Evolutionary conservation across 208 protist genomes (phyloP).

Genomic region (Perkinsela sp.): DNA sequence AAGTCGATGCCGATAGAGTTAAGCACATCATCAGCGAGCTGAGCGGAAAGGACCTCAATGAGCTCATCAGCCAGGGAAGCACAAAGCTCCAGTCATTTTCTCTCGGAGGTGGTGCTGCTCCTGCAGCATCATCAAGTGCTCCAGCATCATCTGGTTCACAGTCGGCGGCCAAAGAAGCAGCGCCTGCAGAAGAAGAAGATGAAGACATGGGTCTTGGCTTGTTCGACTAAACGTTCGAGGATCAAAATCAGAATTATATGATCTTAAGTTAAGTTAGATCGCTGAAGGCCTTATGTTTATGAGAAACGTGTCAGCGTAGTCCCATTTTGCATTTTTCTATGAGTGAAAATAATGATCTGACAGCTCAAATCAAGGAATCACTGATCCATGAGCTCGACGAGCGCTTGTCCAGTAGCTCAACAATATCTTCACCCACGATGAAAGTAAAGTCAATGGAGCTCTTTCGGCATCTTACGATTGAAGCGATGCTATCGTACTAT

Average conservation of each 20-base stretch:
- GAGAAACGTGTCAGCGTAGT: no score
- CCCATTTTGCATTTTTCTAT: no score
- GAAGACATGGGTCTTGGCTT: slow-evolving; percentile 64
- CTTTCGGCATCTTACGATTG: not conserved
- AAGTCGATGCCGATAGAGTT: slow-evolving; percentile 33
- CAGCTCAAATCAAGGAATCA: no score
- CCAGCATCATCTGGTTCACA: slow-evolving; percentile 4
- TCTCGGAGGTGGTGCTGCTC: slow-evolving; percentile 12
- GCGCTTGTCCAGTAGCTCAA: not conserved
- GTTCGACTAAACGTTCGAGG: slow-evolving; percentile 11
- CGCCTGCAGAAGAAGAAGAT: slow-evolving; percentile 41
- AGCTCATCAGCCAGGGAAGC: slow-evolving; percentile 35
- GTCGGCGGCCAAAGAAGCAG: slow-evolving; percentile 11
- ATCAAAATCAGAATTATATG: not conserved
- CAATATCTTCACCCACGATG: not conserved
- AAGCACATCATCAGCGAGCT: slow-evolving; percentile 41
- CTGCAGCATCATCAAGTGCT: slow-evolving; percentile 10
- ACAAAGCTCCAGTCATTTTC: slow-evolving; percentile 29
- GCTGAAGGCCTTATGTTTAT: no score
- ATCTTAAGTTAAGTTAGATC: no score
- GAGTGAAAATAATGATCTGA: no score
- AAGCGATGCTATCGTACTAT: not conserved
- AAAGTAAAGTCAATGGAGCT: not conserved
- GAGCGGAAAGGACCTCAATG: slow-evolving; percentile 24
- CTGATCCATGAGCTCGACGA: not conserved